Conservation (phyloP, 2,329 filamentous ascomycete species). For the Epichloe coenophiala region DNA sequence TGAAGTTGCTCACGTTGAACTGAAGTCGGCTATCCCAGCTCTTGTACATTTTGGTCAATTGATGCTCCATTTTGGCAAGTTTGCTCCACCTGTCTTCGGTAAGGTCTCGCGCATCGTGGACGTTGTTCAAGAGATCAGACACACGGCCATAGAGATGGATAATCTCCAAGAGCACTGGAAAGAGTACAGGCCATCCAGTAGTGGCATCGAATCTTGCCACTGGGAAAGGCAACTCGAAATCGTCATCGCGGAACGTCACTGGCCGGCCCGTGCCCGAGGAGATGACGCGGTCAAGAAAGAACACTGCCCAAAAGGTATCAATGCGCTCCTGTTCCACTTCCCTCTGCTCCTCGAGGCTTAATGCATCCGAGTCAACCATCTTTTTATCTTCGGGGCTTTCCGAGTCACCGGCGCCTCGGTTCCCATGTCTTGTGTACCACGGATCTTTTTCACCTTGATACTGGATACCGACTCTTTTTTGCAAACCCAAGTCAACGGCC, state of each 20-base stretch:
- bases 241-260: conserved; percentile 70
- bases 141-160: conserved; percentile 77
- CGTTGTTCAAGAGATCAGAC: conserved; percentile 73
- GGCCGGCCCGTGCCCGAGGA: conserved; percentile 77
- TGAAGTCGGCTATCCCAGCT: conserved; percentile 60
- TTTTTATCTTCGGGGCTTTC: conserved; percentile 27
- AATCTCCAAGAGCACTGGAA: conserved; percentile 68
- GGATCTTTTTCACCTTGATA: conserved; percentile 42
- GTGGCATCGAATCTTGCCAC: conserved; percentile 34
- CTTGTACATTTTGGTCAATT: conserved; percentile 61
- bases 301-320: conserved; percentile 84
- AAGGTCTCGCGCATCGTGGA: conserved; percentile 59
- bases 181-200: conserved; percentile 62
- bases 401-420: conserved; percentile 20
- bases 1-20: conserved; percentile 79
- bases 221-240: conserved; percentile 67
- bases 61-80: conserved; percentile 65
- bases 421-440: conserved; percentile 32
- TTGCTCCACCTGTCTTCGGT: conserved; percentile 60
- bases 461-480: conserved; percentile 68
- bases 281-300: conserved; percentile 75
- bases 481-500: conserved; percentile 66
- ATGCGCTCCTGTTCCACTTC: conserved; percentile 69
- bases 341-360: conserved; percentile 38
- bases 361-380: conserved; percentile 24